Conservation (phyloP, 495 filamentous ascomycete species). For the Daldinia vernicosa region DNA sequence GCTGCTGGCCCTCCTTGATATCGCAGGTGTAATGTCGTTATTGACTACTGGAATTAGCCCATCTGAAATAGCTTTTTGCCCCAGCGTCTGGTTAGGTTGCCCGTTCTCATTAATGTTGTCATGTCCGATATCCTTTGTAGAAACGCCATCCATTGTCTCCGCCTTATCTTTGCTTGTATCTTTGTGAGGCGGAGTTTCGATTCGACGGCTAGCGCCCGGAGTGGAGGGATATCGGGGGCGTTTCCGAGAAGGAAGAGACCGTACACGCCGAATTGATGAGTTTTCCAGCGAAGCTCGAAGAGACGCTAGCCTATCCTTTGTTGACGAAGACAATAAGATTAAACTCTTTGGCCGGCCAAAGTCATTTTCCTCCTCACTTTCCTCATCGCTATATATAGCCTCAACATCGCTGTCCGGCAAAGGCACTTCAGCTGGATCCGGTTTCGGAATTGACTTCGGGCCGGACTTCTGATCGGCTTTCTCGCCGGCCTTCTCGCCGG, state of each 20-base stretch:
- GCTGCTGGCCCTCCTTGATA: conserved; percentile 15
- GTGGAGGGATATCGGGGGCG: conserved; percentile 66
- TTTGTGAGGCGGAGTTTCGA: conserved; percentile 1
- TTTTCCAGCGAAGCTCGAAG: conserved; percentile 9
- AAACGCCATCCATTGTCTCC: background rate
- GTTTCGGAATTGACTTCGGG: conserved; percentile 59
- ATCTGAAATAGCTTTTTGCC: conserved; percentile 1
- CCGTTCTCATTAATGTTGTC: background rate
- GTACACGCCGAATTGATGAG: conserved; percentile 29
- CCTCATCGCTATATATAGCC: conserved; percentile 65
- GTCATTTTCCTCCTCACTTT: conserved; percentile 60
- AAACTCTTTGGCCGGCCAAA: conserved; percentile 62
- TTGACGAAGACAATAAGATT: conserved; percentile 38
- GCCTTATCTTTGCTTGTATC: conserved; percentile 6
- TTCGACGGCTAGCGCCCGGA: conserved; percentile 42
- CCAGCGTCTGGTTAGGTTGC: background rate
- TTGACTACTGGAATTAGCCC: conserved; percentile 29
- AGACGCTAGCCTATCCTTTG: background rate
- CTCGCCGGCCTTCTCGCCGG: conserved; percentile 10
- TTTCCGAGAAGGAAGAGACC: conserved; percentile 52
- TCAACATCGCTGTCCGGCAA: conserved; percentile 72
- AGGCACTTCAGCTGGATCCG: conserved; percentile 67
- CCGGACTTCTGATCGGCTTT: conserved; percentile 37
- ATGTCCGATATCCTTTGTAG: conserved; percentile 8
- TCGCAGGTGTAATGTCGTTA: conserved; percentile 26